phyloP scores from a whole-genome alignment of 148 eudicot species.

The Rhododendron mucronatum region DNA sequence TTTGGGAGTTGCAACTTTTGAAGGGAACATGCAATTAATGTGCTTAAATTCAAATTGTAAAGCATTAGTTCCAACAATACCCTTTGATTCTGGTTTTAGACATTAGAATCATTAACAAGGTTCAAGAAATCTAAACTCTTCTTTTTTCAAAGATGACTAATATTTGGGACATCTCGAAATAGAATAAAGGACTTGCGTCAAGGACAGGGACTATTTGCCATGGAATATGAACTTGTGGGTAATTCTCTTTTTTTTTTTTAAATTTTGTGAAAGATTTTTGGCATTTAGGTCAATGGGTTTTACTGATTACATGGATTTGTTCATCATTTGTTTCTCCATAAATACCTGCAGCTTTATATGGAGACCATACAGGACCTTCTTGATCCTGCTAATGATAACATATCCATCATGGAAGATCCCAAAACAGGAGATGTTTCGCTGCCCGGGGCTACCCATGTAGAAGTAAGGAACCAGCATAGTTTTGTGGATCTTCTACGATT shows the following conservation, averaged over 20 bases:
- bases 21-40: neutral
- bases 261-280: neutral
- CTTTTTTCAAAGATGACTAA: neutral
- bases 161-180: neutral
- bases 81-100: neutral
- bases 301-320: neutral
- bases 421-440: slow-evolving; percentile 82
- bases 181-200: neutral
- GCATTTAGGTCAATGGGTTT: neutral
- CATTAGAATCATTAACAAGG: neutral
- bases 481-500: slow-evolving; percentile 63
- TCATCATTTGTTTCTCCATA: neutral
- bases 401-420: slow-evolving; percentile 74
- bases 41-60: neutral
- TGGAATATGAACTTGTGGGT: neutral
- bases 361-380: slow-evolving; percentile 91
- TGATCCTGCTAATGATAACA: slow-evolving; percentile 76
- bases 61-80: neutral
- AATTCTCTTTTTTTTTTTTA: neutral
- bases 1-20: neutral
- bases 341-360: slow-evolving; percentile 72
- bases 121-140: neutral
- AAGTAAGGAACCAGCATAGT: slow-evolving; percentile 68
- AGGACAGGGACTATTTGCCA: neutral
- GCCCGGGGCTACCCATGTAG: slow-evolving; percentile 74